Conservation (phyloP, 2,329 filamentous ascomycete species). For the Aspergillus neoniger region DNA sequence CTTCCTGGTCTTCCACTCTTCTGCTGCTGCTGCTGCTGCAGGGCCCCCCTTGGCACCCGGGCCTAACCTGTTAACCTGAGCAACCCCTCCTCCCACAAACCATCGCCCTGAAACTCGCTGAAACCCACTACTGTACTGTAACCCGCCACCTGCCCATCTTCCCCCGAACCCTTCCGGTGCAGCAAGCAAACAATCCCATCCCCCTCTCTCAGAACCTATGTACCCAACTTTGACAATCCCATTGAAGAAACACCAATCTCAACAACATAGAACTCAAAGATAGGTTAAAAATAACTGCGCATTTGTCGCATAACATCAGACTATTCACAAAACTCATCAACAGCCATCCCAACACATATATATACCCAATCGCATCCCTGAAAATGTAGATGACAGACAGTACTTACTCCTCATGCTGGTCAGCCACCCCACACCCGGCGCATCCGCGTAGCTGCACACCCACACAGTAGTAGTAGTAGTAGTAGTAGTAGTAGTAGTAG, state of each 20-base stretch:
- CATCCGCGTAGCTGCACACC: background rate
- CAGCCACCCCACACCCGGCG: background rate
- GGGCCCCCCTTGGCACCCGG: background rate
- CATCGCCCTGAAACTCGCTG: conserved; percentile 5
- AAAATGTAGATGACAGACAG: background rate
- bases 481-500: no score
- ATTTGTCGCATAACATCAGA: background rate
- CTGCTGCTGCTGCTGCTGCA: no score
- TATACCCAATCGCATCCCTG: background rate
- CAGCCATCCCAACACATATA: no score
- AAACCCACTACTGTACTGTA: conserved; percentile 9
- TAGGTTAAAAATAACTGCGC: background rate
- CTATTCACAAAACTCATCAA: background rate
- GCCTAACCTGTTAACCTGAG: background rate
- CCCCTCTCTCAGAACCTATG: conserved; percentile 18
- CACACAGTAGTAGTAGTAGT: no score
- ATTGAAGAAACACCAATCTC: conserved; percentile 4
- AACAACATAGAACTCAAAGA: background rate
- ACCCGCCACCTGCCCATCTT: background rate
- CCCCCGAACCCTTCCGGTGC: no score
- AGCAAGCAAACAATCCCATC: background rate
- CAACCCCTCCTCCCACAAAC: background rate
- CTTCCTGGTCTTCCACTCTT: no score
- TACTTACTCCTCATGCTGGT: background rate
- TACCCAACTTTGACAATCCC: background rate